Evolutionary conservation across 495 filamentous ascomycete genomes (phyloP), one percentile per base, ranked within the genome.

Genomic region (Tirmania nivea): DNA sequence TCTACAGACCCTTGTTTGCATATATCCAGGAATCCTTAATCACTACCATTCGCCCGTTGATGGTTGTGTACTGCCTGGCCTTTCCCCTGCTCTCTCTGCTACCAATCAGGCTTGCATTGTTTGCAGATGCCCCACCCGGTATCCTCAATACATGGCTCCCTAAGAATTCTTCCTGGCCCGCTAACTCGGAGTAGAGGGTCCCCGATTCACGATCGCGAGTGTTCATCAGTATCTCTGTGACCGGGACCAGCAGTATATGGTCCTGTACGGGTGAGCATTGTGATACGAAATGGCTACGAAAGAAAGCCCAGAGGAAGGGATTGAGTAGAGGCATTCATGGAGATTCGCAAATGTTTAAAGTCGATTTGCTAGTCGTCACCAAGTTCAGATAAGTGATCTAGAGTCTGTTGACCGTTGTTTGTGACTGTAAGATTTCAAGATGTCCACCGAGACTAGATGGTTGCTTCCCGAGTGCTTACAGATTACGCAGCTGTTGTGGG

Each of bases 281-380:
- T 65, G 83, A 71, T 54, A 85, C 86, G 61, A 94, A 76, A 66
- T 84, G 77, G 75, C 85, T 95, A 72, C 86, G 84, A 76, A 94
- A 94, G 82, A 96, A 95, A 72, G 92, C 84, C 73, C 84, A 80
- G 65, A 99, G 77, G 69, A 94, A 94, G 65, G 92, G 90, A 70
- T 96, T 99, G 80, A 96, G 78, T 71, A 90, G 86, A 80, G 88
- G 89, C 89, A 96, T 95, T 84, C 89, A 86, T 65, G 56, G 25
- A 21, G 48, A 45, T 45, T 19, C 39, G 14, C 39, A 3, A 45
- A 45, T 4, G 39, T 45, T 14, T 5, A 31, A 1, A 7, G 25
- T 7, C 25, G 25, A 25, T 31, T 31, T 31, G 25, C 25, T 31
- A 31, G 3, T 31, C 25, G 25, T 31, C 25, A 31, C 25, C 25